A percentile compares a stretch with the other conserved stretches of the same genome.
phyloP scores from a whole-genome alignment of 2,329 filamentous ascomycete genomes.

The Ramularia collo-cygni region DNA sequence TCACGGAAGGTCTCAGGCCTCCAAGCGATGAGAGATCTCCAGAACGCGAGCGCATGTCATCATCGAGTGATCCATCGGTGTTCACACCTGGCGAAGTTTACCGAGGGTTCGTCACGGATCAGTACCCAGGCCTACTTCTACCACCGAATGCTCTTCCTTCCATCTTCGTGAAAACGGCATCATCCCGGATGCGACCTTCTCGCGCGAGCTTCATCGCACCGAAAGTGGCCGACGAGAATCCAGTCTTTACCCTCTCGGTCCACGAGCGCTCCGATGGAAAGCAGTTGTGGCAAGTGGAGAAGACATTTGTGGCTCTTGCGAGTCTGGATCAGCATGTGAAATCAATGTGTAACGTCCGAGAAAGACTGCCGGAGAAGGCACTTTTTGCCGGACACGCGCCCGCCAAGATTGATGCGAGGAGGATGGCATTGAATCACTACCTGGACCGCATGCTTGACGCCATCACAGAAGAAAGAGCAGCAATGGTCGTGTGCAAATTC shows the following conservation, averaged over 20 bases:
- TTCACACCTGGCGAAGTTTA: conserved; percentile 50
- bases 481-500: conserved; percentile 78
- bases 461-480: conserved; percentile 67
- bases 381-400: conserved; percentile 90
- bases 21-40: conserved; percentile 13
- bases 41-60: conserved; percentile 22
- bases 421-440: conserved; percentile 73
- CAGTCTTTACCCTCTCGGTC: conserved; percentile 85
- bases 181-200: conserved; percentile 90
- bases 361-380: conserved; percentile 72
- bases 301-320: conserved; percentile 74
- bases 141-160: conserved; percentile 83
- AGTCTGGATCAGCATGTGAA: conserved; percentile 77
- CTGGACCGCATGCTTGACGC: conserved; percentile 80
- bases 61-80: conserved; percentile 20
- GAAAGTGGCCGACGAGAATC: conserved; percentile 79
- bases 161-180: conserved; percentile 79
- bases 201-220: conserved; percentile 75
- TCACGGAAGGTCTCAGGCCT: conserved; percentile 20
- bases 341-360: conserved; percentile 63
- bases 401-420: conserved; percentile 82
- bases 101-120: conserved; percentile 72
- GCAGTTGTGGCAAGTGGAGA: conserved; percentile 92
- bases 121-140: conserved; percentile 78
- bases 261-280: conserved; percentile 66